phyloP scores from a whole-genome alignment of 192 early-diverging fungal species.

The Podila minutissima region DNA sequence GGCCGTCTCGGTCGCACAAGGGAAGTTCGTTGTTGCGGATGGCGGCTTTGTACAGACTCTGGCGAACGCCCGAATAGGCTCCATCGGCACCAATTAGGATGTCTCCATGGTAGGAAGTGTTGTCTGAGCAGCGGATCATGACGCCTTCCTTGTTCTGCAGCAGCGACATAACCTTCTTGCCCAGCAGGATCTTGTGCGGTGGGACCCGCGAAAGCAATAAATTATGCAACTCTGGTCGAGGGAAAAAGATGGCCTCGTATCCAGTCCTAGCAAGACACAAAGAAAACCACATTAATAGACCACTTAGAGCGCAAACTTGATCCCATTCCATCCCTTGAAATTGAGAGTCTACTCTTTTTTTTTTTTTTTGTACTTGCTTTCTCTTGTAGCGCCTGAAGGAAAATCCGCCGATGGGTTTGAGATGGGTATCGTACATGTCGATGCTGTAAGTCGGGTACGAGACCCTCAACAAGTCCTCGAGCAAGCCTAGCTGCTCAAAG shows the following conservation, averaged over 20 bases:
- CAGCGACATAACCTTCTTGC: constrained; percentile 3
- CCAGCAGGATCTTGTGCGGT: background rate
- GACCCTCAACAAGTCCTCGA: background rate
- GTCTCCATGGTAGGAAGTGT: constrained; percentile 6
- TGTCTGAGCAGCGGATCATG: constrained; percentile 2
- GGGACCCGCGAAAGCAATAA: background rate
- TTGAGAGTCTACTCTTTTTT: no score
- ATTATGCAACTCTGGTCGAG: no score
- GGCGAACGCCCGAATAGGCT: constrained; percentile 10
- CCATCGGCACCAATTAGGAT: constrained; percentile 29
- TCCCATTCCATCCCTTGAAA: no score
- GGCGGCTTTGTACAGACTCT: background rate
- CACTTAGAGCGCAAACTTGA: no score
- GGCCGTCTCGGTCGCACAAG: background rate
- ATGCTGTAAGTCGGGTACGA: background rate
- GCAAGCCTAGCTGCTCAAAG: background rate
- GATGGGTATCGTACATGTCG: background rate
- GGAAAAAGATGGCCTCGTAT: background rate
- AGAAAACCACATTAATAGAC: background rate
- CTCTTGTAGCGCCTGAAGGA: background rate
- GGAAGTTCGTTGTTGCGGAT: background rate
- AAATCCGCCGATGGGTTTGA: background rate
- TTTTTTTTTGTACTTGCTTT: no score
- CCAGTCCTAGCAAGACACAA: background rate
- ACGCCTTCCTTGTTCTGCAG: constrained; percentile 2